Conservation (phyloP, 2,329 filamentous ascomycete genomes). For the Apiospora arundinis region DNA sequence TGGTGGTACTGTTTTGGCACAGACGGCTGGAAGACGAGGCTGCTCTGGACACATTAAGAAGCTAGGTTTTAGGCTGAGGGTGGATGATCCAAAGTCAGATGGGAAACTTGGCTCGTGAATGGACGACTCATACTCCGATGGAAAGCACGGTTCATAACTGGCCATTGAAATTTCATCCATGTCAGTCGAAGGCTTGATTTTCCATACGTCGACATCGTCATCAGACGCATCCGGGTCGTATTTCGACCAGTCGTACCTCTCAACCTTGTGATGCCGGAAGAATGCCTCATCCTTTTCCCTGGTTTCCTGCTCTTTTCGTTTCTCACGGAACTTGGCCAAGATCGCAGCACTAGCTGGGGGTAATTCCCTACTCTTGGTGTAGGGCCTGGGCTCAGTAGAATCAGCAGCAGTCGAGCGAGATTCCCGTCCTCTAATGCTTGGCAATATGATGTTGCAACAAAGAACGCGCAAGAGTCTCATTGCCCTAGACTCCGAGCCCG, state of each 20-base stretch:
- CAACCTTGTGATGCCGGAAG: constrained; percentile 3
- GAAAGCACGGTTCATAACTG: constrained; percentile 1
- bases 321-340: neutral
- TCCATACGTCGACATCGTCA: constrained; percentile 19
- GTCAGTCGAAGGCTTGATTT: neutral
- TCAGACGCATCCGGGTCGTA: constrained; percentile 13
- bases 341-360: neutral
- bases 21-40: neutral
- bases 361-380: neutral
- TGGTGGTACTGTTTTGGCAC: neutral
- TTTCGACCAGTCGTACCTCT: constrained; percentile 12
- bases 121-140: neutral
- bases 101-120: neutral
- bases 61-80: neutral
- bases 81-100: neutral
- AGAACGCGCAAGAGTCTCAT: constrained; percentile 1
- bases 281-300: neutral
- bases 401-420: neutral
- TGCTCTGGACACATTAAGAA: constrained; percentile 2
- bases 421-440: neutral
- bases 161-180: neutral
- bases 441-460: neutral
- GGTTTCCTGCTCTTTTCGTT: neutral
- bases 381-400: neutral
- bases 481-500: neutral